Base-by-base conservation (phyloP, 179 eudicot species). In the Sideroxylon spinosum region DNA sequence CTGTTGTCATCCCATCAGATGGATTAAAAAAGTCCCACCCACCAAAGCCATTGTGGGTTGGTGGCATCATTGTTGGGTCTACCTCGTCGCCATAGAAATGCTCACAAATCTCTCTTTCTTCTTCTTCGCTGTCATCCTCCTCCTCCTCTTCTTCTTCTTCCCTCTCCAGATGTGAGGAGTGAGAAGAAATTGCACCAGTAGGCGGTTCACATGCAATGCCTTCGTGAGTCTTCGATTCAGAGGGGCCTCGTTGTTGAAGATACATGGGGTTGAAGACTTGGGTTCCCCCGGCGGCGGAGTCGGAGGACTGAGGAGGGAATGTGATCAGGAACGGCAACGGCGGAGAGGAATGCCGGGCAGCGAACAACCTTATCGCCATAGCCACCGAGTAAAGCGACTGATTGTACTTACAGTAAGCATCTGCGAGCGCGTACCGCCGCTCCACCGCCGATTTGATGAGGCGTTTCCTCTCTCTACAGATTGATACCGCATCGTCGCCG, bases 21-120 rank as follows among this genome's bases (percentile, higher is more conserved):
- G 85, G 59, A 71, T 70, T 77, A 72, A 89, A 87, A 83, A 83
- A 89, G 83, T 89, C 92, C 92, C 92, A 89, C 76, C 88, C 85
- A 65, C 88, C 85, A 65, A 73, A 49, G 77, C 77, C 87, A 60
- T 52, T 50, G 72, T n/a, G 9, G 2, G 71, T 25, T 14, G 60
- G 48, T 49, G 70, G 76, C 64, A 71, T 57, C 64, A 71, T 57
- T 60, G 56, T 59, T 16, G 85, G 83, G 19, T 8, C 71, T 64
- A 19, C 70, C 70, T 23, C 72, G 9, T 85, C 88, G 25, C 77
- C 90, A 69, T 85, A 84, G 68, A 89, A 89, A 65, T 80, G 82
- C 59, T 85, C 89, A 78, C 87, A 89, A 13, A 87, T 73, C 67
- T 25, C 78, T 68, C 66, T 62, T 13, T 59, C 68, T 7, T 61